Conservation (phyloP, 192 early-diverging fungal species). For the Podila verticillata region DNA sequence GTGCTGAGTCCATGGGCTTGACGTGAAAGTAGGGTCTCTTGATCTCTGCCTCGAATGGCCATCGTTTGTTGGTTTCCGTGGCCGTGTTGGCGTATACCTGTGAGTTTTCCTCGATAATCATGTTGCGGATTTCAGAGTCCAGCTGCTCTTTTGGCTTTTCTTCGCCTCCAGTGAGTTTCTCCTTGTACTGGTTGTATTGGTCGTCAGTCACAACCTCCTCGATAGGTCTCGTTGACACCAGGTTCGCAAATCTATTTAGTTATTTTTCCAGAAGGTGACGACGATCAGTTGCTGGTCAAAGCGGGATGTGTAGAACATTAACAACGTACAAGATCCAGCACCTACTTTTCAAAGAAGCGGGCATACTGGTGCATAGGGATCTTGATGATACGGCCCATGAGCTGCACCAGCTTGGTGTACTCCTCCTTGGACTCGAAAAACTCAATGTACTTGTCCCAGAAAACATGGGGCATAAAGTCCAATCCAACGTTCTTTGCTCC, state of each 20-base stretch:
- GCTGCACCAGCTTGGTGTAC: conserved; percentile 51
- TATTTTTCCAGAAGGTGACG: background rate
- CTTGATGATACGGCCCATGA: conserved; percentile 71
- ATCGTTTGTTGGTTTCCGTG: conserved; percentile 74
- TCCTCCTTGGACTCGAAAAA: conserved; percentile 61
- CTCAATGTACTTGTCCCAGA: conserved; percentile 69
- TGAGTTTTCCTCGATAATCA: conserved; percentile 65
- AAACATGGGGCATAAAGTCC: conserved; percentile 75
- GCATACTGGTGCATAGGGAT: conserved; percentile 83
- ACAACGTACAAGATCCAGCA: background rate
- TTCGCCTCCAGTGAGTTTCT: conserved; percentile 19
- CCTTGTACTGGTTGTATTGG: conserved; percentile 56
- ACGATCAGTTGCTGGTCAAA: background rate
- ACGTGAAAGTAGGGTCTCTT: conserved; percentile 85
- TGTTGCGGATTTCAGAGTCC: conserved; percentile 62
- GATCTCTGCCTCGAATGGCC: conserved; percentile 80
- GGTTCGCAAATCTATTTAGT: conserved; percentile 60
- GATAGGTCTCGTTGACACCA: conserved; percentile 63
- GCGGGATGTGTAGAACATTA: background rate
- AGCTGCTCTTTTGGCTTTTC: conserved; percentile 53
- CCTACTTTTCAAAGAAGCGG: conserved; percentile 75
- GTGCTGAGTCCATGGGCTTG: conserved; percentile 76
- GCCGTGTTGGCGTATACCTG: conserved; percentile 74
- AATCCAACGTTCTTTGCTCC: conserved; percentile 68
- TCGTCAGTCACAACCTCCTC: conserved; percentile 61